These are phyloP conservation scores for Centella asiatica DNA, from an alignment of 129 eudicot genomes.

Conservation along the genomic window DNA sequence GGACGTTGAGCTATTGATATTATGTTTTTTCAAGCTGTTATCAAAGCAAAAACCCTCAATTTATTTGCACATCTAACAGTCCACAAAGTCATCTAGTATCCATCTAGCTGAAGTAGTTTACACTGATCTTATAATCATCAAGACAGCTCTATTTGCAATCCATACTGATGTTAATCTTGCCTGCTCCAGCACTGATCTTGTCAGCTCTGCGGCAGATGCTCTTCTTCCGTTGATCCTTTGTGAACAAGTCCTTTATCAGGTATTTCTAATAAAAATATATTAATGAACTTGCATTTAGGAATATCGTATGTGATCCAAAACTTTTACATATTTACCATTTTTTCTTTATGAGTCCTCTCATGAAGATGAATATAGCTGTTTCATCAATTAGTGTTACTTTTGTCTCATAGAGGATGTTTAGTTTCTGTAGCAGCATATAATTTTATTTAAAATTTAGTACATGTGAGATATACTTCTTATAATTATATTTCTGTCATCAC, in stretches of 20 bases:
- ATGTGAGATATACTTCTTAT: no score
- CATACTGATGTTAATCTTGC: conserved; percentile 4
- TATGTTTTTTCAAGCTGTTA: not conserved
- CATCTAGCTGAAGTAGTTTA: not conserved
- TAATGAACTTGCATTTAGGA: not conserved
- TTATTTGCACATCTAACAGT: not conserved
- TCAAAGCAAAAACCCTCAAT: not conserved
- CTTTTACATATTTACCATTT: no score
- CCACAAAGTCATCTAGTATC: not conserved
- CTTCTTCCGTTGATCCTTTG: conserved; percentile 88
- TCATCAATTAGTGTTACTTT: no score
- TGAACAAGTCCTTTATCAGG: conserved; percentile 87
- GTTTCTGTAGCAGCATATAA: no score
- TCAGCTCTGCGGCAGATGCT: conserved; percentile 95
- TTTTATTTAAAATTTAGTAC: no score
- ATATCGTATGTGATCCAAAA: not conserved
- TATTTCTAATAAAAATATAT: not conserved
- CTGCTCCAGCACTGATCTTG: conserved; percentile 73
- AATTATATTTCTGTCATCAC: no score
- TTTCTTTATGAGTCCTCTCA: no score
- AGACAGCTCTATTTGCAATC: not conserved
- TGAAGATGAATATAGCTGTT: no score
- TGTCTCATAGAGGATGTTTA: no score
- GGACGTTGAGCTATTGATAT: not conserved
- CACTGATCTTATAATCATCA: not conserved